These are phyloP conservation scores for Serpula lacrymans DNA, from an alignment of 768 basidiomycete species.

Conservation along the genomic window DNA sequence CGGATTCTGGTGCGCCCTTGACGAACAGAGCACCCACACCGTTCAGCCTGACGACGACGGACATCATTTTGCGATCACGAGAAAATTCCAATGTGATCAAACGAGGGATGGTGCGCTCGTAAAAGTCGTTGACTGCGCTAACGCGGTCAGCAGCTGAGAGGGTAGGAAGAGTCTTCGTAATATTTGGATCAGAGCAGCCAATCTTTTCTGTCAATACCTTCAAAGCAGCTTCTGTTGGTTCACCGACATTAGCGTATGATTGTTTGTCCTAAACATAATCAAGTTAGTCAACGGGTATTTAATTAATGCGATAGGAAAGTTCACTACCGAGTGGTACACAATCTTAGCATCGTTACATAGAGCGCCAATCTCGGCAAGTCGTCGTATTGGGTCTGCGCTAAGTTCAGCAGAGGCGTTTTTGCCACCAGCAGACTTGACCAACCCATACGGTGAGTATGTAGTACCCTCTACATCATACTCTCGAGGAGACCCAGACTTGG, in stretches of 20 bases:
- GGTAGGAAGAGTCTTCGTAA: constrained; percentile 52
- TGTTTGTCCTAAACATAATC: constrained; percentile 61
- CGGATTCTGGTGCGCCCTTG: constrained; percentile 95
- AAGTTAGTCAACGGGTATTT: constrained; percentile 5
- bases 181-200: constrained; percentile 61
- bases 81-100: constrained; percentile 97
- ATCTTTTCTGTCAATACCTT: constrained; percentile 95
- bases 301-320: background rate
- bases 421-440: constrained; percentile 63
- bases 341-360: constrained; percentile 95
- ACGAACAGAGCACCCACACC: constrained; percentile 78
- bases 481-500: constrained; percentile 41
- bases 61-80: constrained; percentile 99
- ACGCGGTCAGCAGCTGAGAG: constrained; percentile 63
- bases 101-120: constrained; percentile 71
- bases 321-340: constrained; percentile 69
- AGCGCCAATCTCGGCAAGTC: constrained; percentile 87
- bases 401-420: constrained; percentile 57
- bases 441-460: constrained; percentile 85
- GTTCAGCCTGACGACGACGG: constrained; percentile 77
- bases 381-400: constrained; percentile 67
- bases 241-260: constrained; percentile 80
- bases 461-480: constrained; percentile 88
- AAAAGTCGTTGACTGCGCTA: constrained; percentile 80
- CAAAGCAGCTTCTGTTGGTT: constrained; percentile 96